Base-by-base conservation (phyloP, 768 basidiomycete species). In the Steccherinum ochraceum region DNA sequence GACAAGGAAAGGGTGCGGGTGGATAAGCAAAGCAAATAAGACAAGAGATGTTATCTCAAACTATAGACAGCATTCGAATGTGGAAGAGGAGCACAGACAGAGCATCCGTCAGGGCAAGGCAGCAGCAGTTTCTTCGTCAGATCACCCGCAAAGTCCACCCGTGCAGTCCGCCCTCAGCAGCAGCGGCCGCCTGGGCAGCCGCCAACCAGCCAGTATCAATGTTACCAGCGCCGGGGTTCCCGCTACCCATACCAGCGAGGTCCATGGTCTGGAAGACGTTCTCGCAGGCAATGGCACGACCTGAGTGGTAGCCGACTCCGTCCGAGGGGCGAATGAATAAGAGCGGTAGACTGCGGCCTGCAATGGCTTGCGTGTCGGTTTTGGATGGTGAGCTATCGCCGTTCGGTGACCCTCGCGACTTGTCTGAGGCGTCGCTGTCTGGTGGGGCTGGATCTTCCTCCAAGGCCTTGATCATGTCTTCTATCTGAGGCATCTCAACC, bases 261-360 rank as follows among this genome's bases (percentile, higher is more conserved):
- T 86, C 83, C 67, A 89, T 76, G 13, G 72, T 66, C 59, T 84
- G 81, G 66, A 89, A 87, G 16, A 87, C 78, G 61, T 87, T 87
- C 64, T 92, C 89, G 62, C 86, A 88, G 16, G 87, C 78, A 52
- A 93, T 81, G 40, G 85, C 87, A 55, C 89, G 79, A 30, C 89
- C 89, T 19, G 91, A 91, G 64, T 91, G 88, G 64, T 91, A 93
- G 3, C 90, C 90, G 24, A 92, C 82, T n/a, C 91, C 89, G 58
- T 93, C 90, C 40, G 72, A 78, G 13, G 84, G 73, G 25, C 90
- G 81, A 51, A 93, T 90, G 63, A 93, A 92, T 35, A 93, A 64
- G 57, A 93, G 62, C 0, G 90, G 90, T 3, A 93, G 72, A 56
- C 76, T 87, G 48, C 84, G 79, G 5, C 85, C 84, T 2, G 80